A percentile compares a stretch with the other conserved stretches of the same genome.
phyloP scores from a whole-genome alignment of 2,329 filamentous ascomycete genomes.

The Tricladium varicosporioides region DNA sequence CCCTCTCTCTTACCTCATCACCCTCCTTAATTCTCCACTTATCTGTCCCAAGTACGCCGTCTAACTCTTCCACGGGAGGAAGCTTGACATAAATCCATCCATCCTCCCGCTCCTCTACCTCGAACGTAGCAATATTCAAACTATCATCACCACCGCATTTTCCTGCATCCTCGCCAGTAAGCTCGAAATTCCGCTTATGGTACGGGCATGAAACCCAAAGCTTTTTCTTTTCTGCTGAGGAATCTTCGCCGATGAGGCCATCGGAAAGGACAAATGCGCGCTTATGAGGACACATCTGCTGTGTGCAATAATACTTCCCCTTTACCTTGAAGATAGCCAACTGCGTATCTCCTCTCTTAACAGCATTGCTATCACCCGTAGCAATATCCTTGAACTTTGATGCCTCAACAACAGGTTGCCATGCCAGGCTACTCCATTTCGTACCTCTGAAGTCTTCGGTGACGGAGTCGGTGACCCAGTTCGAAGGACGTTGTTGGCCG shows the following conservation, averaged over 20 bases:
- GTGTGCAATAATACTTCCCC: slow-evolving; percentile 78
- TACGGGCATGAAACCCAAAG: slow-evolving; percentile 87
- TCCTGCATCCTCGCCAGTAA: slow-evolving; percentile 63
- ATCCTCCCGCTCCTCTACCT: slow-evolving; percentile 70
- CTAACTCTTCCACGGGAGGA: slow-evolving; percentile 77
- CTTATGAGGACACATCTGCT: slow-evolving; percentile 95
- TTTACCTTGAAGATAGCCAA: slow-evolving; percentile 82
- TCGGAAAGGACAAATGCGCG: slow-evolving; percentile 87
- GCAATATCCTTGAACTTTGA: slow-evolving; percentile 65
- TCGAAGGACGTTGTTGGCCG: slow-evolving; percentile 68
- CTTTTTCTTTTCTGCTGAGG: slow-evolving; percentile 44
- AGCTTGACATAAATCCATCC: slow-evolving; percentile 78
- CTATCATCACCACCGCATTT: slow-evolving; percentile 71
- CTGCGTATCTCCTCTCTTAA: slow-evolving; percentile 88
- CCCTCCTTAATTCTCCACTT: slow-evolving; percentile 79
- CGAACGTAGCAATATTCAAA: slow-evolving; percentile 81
- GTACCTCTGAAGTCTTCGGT: slow-evolving; percentile 70
- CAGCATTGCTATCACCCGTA: slow-evolving; percentile 67
- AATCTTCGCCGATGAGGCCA: slow-evolving; percentile 66
- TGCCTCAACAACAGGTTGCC: slow-evolving; percentile 77
- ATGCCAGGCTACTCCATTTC: slow-evolving; percentile 65
- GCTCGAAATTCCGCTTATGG: slow-evolving; percentile 87
- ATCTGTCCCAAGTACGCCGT: slow-evolving; percentile 72
- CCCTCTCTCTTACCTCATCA: slow-evolving; percentile 42
- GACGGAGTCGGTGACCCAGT: slow-evolving; percentile 70